Base-by-base conservation (phyloP, 164 flowering plant genomes). In the Hamamelis virginiana region DNA sequence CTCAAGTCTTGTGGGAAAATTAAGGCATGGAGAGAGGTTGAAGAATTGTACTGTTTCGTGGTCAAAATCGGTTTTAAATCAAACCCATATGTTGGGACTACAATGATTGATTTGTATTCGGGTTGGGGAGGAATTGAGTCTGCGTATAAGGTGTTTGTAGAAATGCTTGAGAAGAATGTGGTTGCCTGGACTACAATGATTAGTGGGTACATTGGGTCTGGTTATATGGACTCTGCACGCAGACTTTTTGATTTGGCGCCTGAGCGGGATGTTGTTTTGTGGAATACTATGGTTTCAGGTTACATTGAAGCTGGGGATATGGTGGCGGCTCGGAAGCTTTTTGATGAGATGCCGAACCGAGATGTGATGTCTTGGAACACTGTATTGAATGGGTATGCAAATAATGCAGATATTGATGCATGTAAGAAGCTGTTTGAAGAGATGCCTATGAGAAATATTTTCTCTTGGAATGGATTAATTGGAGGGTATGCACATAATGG, bases 381-480 rank as follows among this genome's bases (percentile, higher is more conserved):
- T 15, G 43, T 89, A 51, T 63, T 87, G 74, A 72, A 66, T 51
- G 89, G 89, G 59, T 85, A 85, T 70, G 71, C 80, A 1, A 79
- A 70, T 22, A 78, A 73, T 62, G 84, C 74, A 2, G 74, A 82
- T 65, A 26, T 87, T 25, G 76, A 77, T 48, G 79, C 72, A 2
- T 72, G 72, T 52, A 78, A 79, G 70, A 72, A 18, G 58, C 59
- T 84, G 72, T 87, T 89, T 43, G 85, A 80, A 62, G 83, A 78
- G 63, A 89, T 89, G 79, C 86, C 85, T 4, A 74, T 74, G 71
- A 85, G 69, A 67, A 87, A 89, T 78, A 58, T 84, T 2, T 87
- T 85, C 58, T 84, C 89, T 15, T 89, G 94, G 91, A 89, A 89
- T 67, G 91, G 78, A 48, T 64, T 89, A 68, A 76, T 89, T 45